These are phyloP conservation scores for Hyphopichia buzzinii DNA, from an alignment of 1,139 yeast genomes.

Conservation along the genomic window DNA sequence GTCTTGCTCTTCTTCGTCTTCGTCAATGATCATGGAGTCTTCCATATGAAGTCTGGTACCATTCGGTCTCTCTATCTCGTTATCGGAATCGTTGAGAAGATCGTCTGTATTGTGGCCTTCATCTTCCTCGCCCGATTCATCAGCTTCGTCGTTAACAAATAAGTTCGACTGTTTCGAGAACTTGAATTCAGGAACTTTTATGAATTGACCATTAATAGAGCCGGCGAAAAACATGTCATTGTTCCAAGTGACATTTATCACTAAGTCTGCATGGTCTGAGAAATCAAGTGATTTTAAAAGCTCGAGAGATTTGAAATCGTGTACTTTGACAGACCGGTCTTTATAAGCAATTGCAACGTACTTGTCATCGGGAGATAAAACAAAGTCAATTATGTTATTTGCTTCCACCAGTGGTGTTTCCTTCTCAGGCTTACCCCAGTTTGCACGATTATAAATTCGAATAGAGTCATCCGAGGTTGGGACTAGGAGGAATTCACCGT, in stretches of 20 bases:
- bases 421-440: conserved; percentile 19
- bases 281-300: neutral
- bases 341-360: conserved; percentile 55
- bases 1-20: conserved; percentile 28
- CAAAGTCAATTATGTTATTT: conserved; percentile 16
- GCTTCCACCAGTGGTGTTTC: neutral
- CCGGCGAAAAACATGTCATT: conserved; percentile 41
- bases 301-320: conserved; percentile 38
- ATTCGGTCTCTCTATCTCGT: conserved; percentile 13
- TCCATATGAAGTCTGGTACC: conserved; percentile 21
- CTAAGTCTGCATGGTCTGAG: conserved; percentile 3
- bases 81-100: conserved; percentile 15
- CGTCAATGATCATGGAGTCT: conserved; percentile 38
- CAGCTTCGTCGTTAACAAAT: conserved; percentile 24
- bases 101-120: conserved; percentile 24
- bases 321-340: conserved; percentile 51
- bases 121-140: conserved; percentile 22
- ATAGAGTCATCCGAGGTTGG: conserved; percentile 28
- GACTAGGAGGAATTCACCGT: conserved; percentile 60
- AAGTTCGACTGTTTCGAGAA: neutral
- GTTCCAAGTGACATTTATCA: conserved; percentile 24
- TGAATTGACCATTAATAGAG: conserved; percentile 52
- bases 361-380: conserved; percentile 60
- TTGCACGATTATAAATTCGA: conserved; percentile 34
- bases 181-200: conserved; percentile 14